Percentiles rank a stretch among this genome's conserved stretches.
Evolutionary conservation across 768 basidiomycete species (phyloP).

Genomic region (Phanerochaete carnosa): DNA sequence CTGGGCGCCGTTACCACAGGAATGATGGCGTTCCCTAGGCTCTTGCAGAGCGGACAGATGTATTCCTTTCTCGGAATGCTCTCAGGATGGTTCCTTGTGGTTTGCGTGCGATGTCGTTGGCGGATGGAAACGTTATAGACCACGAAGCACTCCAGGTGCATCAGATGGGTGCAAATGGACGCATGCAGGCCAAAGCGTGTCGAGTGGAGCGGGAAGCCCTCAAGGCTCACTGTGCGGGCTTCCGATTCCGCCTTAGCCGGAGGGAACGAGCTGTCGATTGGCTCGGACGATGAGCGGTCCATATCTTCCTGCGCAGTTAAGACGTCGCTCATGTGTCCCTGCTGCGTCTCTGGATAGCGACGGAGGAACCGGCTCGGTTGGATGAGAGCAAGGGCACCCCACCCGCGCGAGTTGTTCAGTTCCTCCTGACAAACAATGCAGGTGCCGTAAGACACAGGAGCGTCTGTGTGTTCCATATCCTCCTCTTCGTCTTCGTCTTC

Average conservation of each 20-base stretch:
- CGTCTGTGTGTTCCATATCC: conserved; percentile 44
- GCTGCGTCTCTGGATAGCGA: conserved; percentile 65
- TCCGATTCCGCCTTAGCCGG: conserved; percentile 51
- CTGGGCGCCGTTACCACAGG: conserved; percentile 61
- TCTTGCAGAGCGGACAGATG: conserved; percentile 96
- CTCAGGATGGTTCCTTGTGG: conserved; percentile 92
- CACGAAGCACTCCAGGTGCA: conserved; percentile 95
- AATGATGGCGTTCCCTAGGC: conserved; percentile 89
- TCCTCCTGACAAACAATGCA: conserved; percentile 99
- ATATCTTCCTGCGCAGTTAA: conserved; percentile 60
- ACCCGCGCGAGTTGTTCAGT: conserved; percentile 64
- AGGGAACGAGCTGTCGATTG: conserved; percentile 40
- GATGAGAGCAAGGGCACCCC: conserved; percentile 82
- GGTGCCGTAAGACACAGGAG: conserved; percentile 69
- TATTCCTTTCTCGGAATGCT: conserved; percentile 91
- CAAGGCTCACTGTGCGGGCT: conserved; percentile 48
- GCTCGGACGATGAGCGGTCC: conserved; percentile 44
- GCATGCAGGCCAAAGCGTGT: conserved; percentile 84
- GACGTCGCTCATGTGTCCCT: conserved; percentile 66
- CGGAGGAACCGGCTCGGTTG: conserved; percentile 87
- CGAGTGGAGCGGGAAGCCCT: conserved; percentile 66
- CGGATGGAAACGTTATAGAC: conserved; percentile 85
- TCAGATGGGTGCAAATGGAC: conserved; percentile 93
- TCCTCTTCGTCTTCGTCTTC: conserved; percentile 72
- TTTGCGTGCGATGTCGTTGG: conserved; percentile 83